Evolutionary conservation across 1,284 basidiomycete genomes (phyloP), one percentile per base, ranked within the genome.

Genomic region (Rhodotorula sp.): DNA sequence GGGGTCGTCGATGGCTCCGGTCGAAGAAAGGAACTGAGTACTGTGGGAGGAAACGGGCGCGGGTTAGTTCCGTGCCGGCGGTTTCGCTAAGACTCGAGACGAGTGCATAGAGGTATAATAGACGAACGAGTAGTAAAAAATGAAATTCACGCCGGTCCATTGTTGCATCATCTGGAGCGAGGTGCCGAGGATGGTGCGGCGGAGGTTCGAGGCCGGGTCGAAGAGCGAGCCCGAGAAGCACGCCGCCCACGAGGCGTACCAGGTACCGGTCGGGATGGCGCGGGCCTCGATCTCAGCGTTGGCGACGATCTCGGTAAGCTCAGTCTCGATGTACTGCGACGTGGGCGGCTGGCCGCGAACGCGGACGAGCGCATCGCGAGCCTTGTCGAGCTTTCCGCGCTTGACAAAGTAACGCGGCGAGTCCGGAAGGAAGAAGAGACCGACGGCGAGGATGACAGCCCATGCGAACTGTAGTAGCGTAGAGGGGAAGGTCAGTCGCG

Each of bases 361-460:
- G 58, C 76, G 76, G 47, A 70, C 81, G 72, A 83, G 80, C 23
- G 86, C 87, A 87, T 88, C 90, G 65, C 87, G 82, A 0, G 89
- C 89, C 75, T 89, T 86, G 4, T 86, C 86, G 66, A 86, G 82
- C 54, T 86, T 84, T 31, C 87, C 87, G 60, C 86, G 84, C 79
- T 87, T 89, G 52, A 89, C 82, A 21, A 89, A 85, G 88, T 83
- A 90, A 80, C 89, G 84, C 18, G 89, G 89, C 16, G 88, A 89
- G 79, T 90, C 89, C 54, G 88, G 89, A 43, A 90, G 83, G 83
- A 86, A 74, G 77, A 88, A 86, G 77, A 87, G 80, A 31, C 90
- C 87, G 21, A 84, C 84, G 69, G 83, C 72, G 61, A 90, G 87
- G 58, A 89, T 81, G 10, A 87, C 68, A 3, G 88, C 88, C 63